A percentile compares a stretch with the other conserved stretches of the same genome.
phyloP scores from a whole-genome alignment of 305 asterid species.

The Rubia peregrina region DNA sequence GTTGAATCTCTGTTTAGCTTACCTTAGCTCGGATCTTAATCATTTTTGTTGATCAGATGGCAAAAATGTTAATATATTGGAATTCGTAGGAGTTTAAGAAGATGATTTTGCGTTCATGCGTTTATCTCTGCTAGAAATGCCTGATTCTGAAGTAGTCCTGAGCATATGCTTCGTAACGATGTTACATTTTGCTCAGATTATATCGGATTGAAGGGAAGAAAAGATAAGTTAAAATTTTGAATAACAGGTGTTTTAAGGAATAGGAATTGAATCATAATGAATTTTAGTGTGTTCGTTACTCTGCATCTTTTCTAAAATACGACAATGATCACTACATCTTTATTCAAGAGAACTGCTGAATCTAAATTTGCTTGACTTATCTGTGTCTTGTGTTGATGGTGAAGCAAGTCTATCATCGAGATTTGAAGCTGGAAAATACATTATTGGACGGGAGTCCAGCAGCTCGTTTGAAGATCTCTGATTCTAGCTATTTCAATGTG shows the following conservation, averaged over 20 bases:
- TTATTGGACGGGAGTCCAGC: slow-evolving; percentile 85
- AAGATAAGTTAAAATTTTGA: too few species aligned
- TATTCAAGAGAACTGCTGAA: neutral
- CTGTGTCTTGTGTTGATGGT: slow-evolving; percentile 22
- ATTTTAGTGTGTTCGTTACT: neutral
- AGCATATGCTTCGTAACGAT: too few species aligned
- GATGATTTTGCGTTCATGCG: too few species aligned
- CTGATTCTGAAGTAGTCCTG: too few species aligned
- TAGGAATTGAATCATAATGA: too few species aligned
- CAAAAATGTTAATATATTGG: neutral
- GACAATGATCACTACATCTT: too few species aligned
- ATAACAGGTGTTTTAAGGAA: too few species aligned
- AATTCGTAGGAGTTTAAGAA: too few species aligned
- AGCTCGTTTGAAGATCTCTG: slow-evolving; percentile 77
- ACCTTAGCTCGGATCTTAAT: neutral
- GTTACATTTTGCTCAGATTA: too few species aligned
- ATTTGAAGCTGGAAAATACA: slow-evolving; percentile 82
- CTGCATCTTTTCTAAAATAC: too few species aligned
- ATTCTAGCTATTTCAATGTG: slow-evolving; percentile 90
- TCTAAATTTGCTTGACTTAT: slow-evolving; percentile 7
- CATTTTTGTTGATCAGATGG: neutral
- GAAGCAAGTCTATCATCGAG: slow-evolving; percentile 90
- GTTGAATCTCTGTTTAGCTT: neutral
- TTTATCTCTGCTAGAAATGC: too few species aligned
- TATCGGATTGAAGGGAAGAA: too few species aligned